Evolutionary conservation across 331 rosid species (phyloP).

Genomic region (Dryas integrifolia): DNA sequence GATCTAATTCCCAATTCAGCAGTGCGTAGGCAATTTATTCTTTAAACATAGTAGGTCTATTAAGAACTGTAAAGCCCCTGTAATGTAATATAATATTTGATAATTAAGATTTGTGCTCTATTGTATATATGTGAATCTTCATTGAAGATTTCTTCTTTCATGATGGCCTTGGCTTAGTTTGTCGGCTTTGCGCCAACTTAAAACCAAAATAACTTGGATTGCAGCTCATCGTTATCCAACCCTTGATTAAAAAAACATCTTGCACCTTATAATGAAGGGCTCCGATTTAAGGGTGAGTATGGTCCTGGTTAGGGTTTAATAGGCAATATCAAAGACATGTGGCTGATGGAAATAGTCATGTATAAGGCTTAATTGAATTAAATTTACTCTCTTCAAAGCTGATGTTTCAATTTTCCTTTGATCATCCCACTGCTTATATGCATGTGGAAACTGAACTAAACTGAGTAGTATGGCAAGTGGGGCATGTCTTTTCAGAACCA

Average conservation of each 20-base stretch:
- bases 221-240: not conserved
- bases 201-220: not conserved
- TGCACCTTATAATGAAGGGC: constrained; percentile 10
- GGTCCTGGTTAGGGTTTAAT: not conserved
- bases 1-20: constrained; percentile 2
- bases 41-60: too few species aligned
- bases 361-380: not conserved
- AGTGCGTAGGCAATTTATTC: not conserved
- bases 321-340: not conserved
- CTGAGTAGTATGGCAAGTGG: not conserved
- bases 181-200: not conserved
- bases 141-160: too few species aligned
- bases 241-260: not conserved
- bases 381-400: not conserved
- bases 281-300: constrained; percentile 6
- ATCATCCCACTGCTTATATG: not conserved
- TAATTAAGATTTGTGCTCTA: not conserved
- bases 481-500: not conserved
- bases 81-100: not conserved
- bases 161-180: too few species aligned
- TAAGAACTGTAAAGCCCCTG: not conserved
- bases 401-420: not conserved
- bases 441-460: not conserved
- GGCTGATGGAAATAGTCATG: not conserved
- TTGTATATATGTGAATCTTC: too few species aligned